Evolutionary conservation across 345 rosid genomes (phyloP).

Genomic region (Dipteronia sinensis): DNA sequence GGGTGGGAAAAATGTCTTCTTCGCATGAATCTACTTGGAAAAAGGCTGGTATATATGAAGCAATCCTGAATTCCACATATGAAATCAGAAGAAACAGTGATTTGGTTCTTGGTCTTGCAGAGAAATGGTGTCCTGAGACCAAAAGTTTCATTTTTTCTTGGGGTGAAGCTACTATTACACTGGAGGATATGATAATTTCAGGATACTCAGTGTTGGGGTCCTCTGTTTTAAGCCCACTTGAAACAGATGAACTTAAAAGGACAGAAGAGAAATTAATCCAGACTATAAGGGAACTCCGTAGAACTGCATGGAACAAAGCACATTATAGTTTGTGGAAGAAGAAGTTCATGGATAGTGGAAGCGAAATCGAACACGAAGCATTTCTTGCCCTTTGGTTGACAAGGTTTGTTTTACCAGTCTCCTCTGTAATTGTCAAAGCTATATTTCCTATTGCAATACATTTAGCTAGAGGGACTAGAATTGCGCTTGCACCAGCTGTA

Average conservation of each 20-base stretch:
- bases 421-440: neutral
- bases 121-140: conserved; percentile 54
- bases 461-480: conserved; percentile 42
- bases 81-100: conserved; percentile 26
- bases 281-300: neutral
- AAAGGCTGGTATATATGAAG: conserved; percentile 45
- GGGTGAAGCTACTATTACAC: conserved; percentile 62
- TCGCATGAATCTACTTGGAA: conserved; percentile 38
- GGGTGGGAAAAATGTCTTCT: conserved; percentile 45
- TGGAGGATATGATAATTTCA: conserved; percentile 47
- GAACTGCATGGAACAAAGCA: neutral
- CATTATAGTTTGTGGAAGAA: neutral
- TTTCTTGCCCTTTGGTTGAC: conserved; percentile 46
- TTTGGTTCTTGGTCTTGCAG: conserved; percentile 41
- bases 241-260: conserved; percentile 25
- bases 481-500: conserved; percentile 50
- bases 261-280: conserved; percentile 13
- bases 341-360: conserved; percentile 28
- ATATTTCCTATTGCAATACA: conserved; percentile 32
- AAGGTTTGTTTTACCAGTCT: conserved; percentile 28
- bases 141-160: conserved; percentile 57
- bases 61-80: conserved; percentile 47
- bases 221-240: conserved; percentile 34
- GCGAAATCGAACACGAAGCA: conserved; percentile 47
- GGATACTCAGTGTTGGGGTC: conserved; percentile 49